Conservation (phyloP, 768 basidiomycete genomes). For the Xerocomus potaroensis region DNA sequence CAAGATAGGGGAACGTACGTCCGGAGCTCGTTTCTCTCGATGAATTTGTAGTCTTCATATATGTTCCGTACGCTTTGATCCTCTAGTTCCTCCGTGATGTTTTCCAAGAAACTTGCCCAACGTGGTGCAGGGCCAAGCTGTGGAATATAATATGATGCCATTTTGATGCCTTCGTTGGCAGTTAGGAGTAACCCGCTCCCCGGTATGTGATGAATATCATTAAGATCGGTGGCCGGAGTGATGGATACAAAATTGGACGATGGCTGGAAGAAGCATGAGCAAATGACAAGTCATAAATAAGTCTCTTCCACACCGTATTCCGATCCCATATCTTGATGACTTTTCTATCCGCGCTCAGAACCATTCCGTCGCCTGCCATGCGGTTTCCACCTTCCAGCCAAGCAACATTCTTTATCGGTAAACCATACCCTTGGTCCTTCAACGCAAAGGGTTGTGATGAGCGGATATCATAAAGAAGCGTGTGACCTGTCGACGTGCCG, state of each 20-base stretch:
- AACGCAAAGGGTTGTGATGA: conserved; percentile 75
- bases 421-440: conserved; percentile 96
- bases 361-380: conserved; percentile 84
- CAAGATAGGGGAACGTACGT: conserved; percentile 50
- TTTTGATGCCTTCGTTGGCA: conserved; percentile 95
- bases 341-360: conserved; percentile 92
- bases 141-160: conserved; percentile 93
- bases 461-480: conserved; percentile 90
- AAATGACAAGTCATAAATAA: background rate
- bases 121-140: conserved; percentile 94
- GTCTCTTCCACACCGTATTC: conserved; percentile 53
- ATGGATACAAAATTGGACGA: conserved; percentile 86
- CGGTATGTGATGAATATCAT: conserved; percentile 87
- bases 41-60: conserved; percentile 98
- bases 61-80: conserved; percentile 72
- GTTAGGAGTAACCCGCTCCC: conserved; percentile 86
- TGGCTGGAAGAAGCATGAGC: conserved; percentile 46
- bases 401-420: conserved; percentile 76
- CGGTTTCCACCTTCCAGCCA: conserved; percentile 88
- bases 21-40: conserved; percentile 81
- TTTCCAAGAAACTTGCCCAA: conserved; percentile 98
- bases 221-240: conserved; percentile 85
- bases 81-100: conserved; percentile 98
- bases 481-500: conserved; percentile 94
- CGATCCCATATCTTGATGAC: conserved; percentile 98